Evolutionary conservation across 202 grass and related monocot species (phyloP), one percentile per base, ranked within the genome.

Genomic region (Zoysia matrella): DNA sequence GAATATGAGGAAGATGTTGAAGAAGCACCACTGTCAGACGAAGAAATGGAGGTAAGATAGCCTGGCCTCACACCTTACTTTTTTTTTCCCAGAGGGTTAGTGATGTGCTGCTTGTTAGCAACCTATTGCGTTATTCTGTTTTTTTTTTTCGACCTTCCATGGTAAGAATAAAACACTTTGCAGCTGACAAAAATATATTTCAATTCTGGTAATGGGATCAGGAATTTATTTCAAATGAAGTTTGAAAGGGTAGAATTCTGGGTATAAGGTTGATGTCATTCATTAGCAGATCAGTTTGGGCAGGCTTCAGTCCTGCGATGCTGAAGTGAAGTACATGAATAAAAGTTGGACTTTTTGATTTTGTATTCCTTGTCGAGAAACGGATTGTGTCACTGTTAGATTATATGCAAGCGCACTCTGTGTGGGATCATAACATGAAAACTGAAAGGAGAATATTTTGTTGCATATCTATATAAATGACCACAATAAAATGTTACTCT

Each of bases 1-100:
- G 96, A 92, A 60, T 99, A 99, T 4, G 86, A 95, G 83, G 92
- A 95, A 82, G 86, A 87, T n/a, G 80, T 84, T 56, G 88, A 90
- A 67, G 87, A 78, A 62, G 87, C 47, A 1, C 74, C 92, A 47
- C 82, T 92, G 50, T 92, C 91, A 74, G 94, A 98, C 78, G 93
- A 97, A 61, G 88, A 93, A 85, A 86, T 87, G 49, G 84, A 86
- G 88, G 88, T 86, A 36, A 71, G 53, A 83, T 83, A 0, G 64
- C 63, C 40, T 74, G 65, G 54, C 69, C 43, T 90, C 18, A 45
- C 14, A 54, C 14, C 13, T 62, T 14, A 8, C 68, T 56, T 57
- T 30, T 15, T 1, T 47, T 73, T 79, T 55, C 44, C 2, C 36
- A 65, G 65, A 50, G 54, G 3, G 11, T 73, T 69, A 41, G 42